A percentile compares a stretch with the other conserved stretches of the same genome.
These are phyloP conservation scores for Primulina tabacum DNA, from an alignment of 257 asterid genomes.

Conservation along the genomic window DNA sequence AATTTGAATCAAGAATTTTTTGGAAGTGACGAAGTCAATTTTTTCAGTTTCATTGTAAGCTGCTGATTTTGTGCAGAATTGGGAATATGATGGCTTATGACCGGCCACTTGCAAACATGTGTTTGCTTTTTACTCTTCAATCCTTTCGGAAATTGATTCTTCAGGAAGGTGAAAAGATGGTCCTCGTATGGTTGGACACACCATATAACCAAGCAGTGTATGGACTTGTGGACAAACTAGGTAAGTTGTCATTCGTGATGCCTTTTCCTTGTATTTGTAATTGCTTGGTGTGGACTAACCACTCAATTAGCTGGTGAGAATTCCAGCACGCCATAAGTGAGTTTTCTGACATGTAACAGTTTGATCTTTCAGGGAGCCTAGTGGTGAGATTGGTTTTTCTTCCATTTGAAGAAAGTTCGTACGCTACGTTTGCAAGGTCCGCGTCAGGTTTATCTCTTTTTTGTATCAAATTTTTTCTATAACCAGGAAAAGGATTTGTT, in stretches of 20 bases:
- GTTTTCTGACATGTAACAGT: slow-evolving; percentile 21
- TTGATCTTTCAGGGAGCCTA: slow-evolving; percentile 82
- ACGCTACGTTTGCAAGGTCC: slow-evolving; percentile 91
- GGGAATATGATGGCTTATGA: slow-evolving; percentile 55
- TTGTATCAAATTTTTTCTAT: slow-evolving; percentile 25
- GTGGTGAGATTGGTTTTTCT: slow-evolving; percentile 94
- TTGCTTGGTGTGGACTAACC: slow-evolving; percentile 24
- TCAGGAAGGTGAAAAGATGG: slow-evolving; percentile 97
- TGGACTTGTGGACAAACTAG: slow-evolving; percentile 96
- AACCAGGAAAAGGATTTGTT: slow-evolving; percentile 14
- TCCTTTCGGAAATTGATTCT: slow-evolving; percentile 85
- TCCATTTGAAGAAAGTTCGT: slow-evolving; percentile 97
- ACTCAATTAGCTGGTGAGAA: slow-evolving; percentile 14
- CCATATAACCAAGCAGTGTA: slow-evolving; percentile 98
- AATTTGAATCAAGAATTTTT: slow-evolving; percentile 15
- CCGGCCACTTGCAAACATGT: slow-evolving; percentile 69
- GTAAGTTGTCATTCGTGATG: slow-evolving; percentile 31
- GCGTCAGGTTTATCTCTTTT: slow-evolving; percentile 82
- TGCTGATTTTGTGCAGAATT: slow-evolving; percentile 44
- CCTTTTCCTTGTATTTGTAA: slow-evolving; percentile 1
- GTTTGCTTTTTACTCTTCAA: slow-evolving; percentile 77
- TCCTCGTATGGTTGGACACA: slow-evolving; percentile 94
- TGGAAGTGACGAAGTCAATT: slow-evolving; percentile 13
- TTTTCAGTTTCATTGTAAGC: slow-evolving; percentile 20
- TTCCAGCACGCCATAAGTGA: slow-evolving; percentile 15